Conservation (phyloP, 192 early-diverging fungal genomes). For the Coemansia sp. region DNA sequence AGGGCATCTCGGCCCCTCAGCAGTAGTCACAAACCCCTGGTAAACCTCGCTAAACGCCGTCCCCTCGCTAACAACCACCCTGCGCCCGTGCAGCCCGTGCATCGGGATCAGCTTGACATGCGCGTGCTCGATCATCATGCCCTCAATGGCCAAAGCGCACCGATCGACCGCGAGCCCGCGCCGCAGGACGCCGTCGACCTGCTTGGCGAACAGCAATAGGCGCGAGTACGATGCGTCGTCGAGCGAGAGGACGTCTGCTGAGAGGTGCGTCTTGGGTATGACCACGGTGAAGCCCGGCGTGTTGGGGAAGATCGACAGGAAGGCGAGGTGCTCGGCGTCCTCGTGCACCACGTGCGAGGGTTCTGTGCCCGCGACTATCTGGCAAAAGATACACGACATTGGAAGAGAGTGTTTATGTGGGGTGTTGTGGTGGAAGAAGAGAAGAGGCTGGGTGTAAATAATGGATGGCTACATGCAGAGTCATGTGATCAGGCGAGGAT, state of each 20-base stretch:
- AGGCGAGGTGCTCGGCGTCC: constrained; percentile 22
- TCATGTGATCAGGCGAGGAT: no score
- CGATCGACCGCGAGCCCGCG: constrained; percentile 22
- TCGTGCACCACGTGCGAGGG: constrained; percentile 22
- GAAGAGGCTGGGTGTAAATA: no score
- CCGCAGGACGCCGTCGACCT: constrained; percentile 21
- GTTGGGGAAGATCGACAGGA: constrained; percentile 27
- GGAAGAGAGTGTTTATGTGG: no score
- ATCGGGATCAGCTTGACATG: constrained; percentile 29
- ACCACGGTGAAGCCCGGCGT: constrained; percentile 28
- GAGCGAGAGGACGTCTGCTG: constrained; percentile 21
- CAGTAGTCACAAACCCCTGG: constrained; percentile 21
- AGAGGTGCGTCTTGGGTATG: constrained; percentile 19
- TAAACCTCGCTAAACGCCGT: constrained; percentile 8
- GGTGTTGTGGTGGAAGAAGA: no score
- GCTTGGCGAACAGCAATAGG: constrained; percentile 24
- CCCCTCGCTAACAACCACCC: constrained; percentile 14
- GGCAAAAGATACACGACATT: constrained; percentile 17
- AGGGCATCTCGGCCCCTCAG: constrained; percentile 14
- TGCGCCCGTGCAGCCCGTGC: constrained; percentile 15
- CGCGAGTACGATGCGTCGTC: constrained; percentile 13
- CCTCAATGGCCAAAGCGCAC: constrained; percentile 23
- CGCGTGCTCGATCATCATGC: constrained; percentile 26
- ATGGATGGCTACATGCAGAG: background rate
- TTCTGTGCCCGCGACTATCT: constrained; percentile 16